Evolutionary conservation across 148 eudicot genomes (phyloP), one percentile per base, ranked within the genome.

Genomic region (Cornus controversa): DNA sequence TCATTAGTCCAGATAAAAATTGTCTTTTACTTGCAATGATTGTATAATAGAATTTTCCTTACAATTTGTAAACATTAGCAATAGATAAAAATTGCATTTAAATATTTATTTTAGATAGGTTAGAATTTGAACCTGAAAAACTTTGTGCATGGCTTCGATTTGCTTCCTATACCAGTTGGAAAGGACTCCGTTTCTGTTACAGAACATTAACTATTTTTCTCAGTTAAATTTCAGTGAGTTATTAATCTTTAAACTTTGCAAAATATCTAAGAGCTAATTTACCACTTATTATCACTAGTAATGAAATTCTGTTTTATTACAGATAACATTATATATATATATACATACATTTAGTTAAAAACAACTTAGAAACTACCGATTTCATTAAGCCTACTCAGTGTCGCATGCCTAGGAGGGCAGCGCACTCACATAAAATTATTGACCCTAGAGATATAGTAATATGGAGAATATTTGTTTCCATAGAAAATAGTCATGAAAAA

Each of bases 111-210:
- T 90, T 90, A 84, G 85, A 81, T 82, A 79, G 80, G 88, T 84
- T 84, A 84, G 86, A 90, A 94, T 88, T 88, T 78, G 87, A 90
- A 94, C 98, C 98, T 94, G 98, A 92, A 94, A 91, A 94, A 94
- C 93, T 94, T 94, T 89, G 98, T 94, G 98, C 98, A 94, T 80
- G 98, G 97, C 98, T 94, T 94, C 85, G 91, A 94, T 92, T 94
- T 94, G 98, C 97, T 94, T 89, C 98, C 97, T 92, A 94, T 86
- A 94, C 98, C 98, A 87, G 88, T 80, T 90, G 90, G 81, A 82
- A 87, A 87, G 76, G 89, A 83, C 84, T 92, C 98, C 92, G 78
- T 88, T 86, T 94, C 98, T 94, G 98, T 94, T 89, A 78, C 92
- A 94, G 79, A 85, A 82, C 87, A 92, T 94, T 94, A 85, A 88